Evolutionary conservation across 2,329 filamentous ascomycete species (phyloP).

Genomic region (Alternaria hordeiaustralica): DNA sequence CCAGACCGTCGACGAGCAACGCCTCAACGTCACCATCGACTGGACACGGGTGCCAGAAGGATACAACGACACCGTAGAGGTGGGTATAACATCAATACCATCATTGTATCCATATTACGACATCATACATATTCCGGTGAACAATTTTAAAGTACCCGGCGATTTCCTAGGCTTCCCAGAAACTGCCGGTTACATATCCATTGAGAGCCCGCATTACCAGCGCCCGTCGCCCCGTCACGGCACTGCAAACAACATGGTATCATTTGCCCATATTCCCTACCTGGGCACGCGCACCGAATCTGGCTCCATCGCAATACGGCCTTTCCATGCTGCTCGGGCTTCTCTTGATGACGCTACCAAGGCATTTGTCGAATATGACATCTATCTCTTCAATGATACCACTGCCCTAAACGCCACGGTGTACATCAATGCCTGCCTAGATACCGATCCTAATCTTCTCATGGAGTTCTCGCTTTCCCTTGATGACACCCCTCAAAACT

Average conservation of each 20-base stretch:
- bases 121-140: constrained; percentile 21
- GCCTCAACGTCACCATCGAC: constrained; percentile 25
- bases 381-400: constrained; percentile 24
- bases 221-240: background rate
- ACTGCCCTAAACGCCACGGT: constrained; percentile 39
- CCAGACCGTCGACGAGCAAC: constrained; percentile 18
- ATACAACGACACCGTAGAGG: constrained; percentile 16
- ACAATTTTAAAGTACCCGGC: constrained; percentile 14
- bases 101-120: constrained; percentile 23
- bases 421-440: constrained; percentile 47
- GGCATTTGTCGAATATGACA: constrained; percentile 19
- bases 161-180: constrained; percentile 25
- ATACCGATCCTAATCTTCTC: constrained; percentile 54
- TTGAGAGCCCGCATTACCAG: constrained; percentile 26
- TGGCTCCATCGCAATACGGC: constrained; percentile 22
- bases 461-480: constrained; percentile 55
- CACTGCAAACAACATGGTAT: constrained; percentile 2
- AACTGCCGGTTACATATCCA: constrained; percentile 21
- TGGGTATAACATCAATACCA: constrained; percentile 19
- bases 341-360: constrained; percentile 13
- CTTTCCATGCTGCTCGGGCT: constrained; percentile 15
- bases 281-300: constrained; percentile 23
- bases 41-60: constrained; percentile 18
- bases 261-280: constrained; percentile 18
- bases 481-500: constrained; percentile 13